Evolutionary conservation across 768 basidiomycete genomes (phyloP).

Genomic region (Mycena belliarum): DNA sequence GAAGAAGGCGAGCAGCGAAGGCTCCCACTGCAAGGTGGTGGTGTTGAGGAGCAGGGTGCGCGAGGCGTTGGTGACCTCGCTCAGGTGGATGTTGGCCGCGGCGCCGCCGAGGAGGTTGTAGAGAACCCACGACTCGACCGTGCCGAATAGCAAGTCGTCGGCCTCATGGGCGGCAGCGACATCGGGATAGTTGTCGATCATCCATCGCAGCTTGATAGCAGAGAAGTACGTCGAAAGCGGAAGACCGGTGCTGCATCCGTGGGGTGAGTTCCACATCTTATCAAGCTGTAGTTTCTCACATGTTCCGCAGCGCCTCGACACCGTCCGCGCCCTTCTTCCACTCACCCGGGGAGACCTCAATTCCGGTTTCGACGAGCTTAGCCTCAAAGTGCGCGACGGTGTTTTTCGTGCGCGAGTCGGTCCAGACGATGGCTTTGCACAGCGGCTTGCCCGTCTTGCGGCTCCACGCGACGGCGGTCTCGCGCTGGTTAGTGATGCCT

Average conservation of each 20-base stretch:
- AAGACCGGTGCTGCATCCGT: conserved; percentile 73
- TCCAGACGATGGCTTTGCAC: conserved; percentile 93
- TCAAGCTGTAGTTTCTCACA: too few relatives aligned
- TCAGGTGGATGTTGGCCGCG: conserved; percentile 71
- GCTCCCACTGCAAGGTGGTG: conserved; percentile 80
- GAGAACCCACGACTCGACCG: conserved; percentile 91
- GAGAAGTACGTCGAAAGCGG: conserved; percentile 99
- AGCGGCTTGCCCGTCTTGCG: conserved; percentile 85
- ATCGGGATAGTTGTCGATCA: conserved; percentile 83
- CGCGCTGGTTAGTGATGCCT: conserved; percentile 97
- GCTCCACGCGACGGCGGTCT: conserved; percentile 94
- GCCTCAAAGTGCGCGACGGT: conserved; percentile 79
- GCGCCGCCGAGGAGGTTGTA: conserved; percentile 86
- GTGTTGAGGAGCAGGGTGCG: conserved; percentile 92
- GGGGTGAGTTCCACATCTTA: conserved; percentile 8
- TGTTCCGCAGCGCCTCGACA: conserved; percentile 59
- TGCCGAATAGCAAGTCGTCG: conserved; percentile 88
- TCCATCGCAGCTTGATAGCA: conserved; percentile 94
- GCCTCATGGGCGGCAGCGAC: conserved; percentile 77
- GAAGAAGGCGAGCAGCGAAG: conserved; percentile 84
- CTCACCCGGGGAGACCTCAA: conserved; percentile 66
- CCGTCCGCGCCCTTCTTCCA: conserved; percentile 75
- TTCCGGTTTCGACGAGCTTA: conserved; percentile 69
- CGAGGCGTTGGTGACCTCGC: conserved; percentile 95
- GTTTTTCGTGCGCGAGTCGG: conserved; percentile 89